Evolutionary conservation across 768 basidiomycete species (phyloP).

Genomic region (Amanita pseudoporphyria): DNA sequence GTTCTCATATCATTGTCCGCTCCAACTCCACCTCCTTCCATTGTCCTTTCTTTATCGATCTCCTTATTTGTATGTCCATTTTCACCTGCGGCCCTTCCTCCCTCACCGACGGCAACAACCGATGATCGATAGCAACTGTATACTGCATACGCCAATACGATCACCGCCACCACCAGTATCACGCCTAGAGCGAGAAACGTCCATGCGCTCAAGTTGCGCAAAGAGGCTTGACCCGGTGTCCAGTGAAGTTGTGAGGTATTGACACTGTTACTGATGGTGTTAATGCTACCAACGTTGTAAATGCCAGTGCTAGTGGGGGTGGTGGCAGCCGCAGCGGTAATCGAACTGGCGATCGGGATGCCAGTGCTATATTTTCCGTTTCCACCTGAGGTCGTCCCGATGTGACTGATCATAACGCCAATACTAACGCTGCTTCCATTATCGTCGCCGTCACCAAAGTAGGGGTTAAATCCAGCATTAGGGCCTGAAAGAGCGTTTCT

Average conservation of each 20-base stretch:
- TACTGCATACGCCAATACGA: neutral
- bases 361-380: no score
- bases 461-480: no score
- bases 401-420: no score
- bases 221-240: neutral
- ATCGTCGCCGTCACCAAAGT: no score
- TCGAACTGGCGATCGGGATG: no score
- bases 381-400: no score
- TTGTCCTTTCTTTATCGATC: neutral
- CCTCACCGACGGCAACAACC: neutral
- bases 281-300: neutral
- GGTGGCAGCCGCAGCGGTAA: neutral
- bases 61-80: neutral
- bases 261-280: neutral
- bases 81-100: neutral
- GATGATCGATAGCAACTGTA: conserved; percentile 1
- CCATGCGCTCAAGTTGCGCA: conserved; percentile 2
- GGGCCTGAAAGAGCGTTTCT: no score
- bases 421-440: no score
- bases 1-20: no score
- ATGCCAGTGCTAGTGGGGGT: neutral
- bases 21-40: no score
- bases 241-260: neutral
- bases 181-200: neutral
- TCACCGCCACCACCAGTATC: neutral